These are phyloP conservation scores for Cladosporium sp. DNA, from an alignment of 2,329 filamentous ascomycete genomes.

Conservation along the genomic window DNA sequence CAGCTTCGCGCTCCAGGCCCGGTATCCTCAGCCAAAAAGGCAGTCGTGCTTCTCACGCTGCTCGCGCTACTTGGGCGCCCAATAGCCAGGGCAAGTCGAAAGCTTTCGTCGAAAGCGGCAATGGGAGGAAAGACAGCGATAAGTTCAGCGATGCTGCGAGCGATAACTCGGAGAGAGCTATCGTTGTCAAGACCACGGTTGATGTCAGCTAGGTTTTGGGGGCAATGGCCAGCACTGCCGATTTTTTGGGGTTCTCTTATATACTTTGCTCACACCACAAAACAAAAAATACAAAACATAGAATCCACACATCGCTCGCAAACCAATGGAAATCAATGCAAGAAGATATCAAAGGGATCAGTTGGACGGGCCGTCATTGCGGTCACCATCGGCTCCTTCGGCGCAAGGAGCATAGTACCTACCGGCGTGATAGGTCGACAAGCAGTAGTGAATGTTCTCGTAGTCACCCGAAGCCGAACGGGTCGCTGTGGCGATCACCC, in stretches of 20 bases:
- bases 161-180: conserved; percentile 13
- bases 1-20: conserved; percentile 2
- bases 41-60: not conserved
- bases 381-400: no score
- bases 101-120: conserved; percentile 1
- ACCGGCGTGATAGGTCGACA: no score
- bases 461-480: no score
- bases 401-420: no score
- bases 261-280: no score
- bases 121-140: conserved; percentile 9
- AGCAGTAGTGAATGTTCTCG: no score
- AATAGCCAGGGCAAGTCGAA: conserved; percentile 1
- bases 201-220: not conserved
- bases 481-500: no score
- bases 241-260: not conserved
- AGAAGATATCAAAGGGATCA: no score
- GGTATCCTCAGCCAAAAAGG: not conserved
- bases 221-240: not conserved
- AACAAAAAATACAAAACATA: no score
- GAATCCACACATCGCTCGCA: no score
- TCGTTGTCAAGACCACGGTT: conserved; percentile 14
- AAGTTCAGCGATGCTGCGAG: conserved; percentile 24
- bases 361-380: no score
- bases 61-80: conserved; percentile 3
- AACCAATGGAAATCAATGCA: no score